Percentiles rank a stretch among this genome's conserved stretches.
phyloP scores from a whole-genome alignment of 2,329 filamentous ascomycete species.

The Drechslerella coelobrocha region DNA sequence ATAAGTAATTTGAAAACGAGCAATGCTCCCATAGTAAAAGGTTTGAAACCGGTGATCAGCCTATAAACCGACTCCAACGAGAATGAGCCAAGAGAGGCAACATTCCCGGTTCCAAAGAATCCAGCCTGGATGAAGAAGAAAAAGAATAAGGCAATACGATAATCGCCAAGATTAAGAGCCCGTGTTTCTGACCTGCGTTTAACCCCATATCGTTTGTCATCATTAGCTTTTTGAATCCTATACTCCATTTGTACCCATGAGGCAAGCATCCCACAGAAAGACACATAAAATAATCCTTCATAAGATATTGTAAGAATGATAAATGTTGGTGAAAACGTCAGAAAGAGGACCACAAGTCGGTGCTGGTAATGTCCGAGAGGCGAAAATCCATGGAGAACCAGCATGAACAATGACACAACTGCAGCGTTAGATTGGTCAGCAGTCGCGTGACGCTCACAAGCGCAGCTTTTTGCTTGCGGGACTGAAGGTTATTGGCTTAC shows the following conservation, averaged over 20 bases:
- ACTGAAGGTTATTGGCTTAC: slow-evolving; percentile 61
- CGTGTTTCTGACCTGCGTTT: slow-evolving; percentile 46
- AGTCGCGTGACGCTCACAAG: neutral
- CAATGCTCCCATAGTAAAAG: slow-evolving; percentile 86
- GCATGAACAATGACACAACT: slow-evolving; percentile 78
- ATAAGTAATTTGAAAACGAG: slow-evolving; percentile 89
- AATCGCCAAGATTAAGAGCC: slow-evolving; percentile 77
- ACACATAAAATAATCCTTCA: slow-evolving; percentile 93
- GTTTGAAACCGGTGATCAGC: slow-evolving; percentile 89
- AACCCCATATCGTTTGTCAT: neutral
- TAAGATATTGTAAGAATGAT: slow-evolving; percentile 97
- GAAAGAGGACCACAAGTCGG: slow-evolving; percentile 83
- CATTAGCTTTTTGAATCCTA: slow-evolving; percentile 65
- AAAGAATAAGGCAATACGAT: slow-evolving; percentile 90
- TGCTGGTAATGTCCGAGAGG: slow-evolving; percentile 90
- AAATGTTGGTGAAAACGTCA: slow-evolving; percentile 91
- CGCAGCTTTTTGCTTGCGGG: neutral
- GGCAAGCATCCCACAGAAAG: slow-evolving; percentile 80
- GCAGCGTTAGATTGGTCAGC: slow-evolving; percentile 47
- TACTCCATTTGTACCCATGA: slow-evolving; percentile 94
- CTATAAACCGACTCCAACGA: slow-evolving; percentile 87
- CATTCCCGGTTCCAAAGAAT: slow-evolving; percentile 96
- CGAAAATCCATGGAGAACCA: slow-evolving; percentile 78
- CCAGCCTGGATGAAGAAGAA: slow-evolving; percentile 91
- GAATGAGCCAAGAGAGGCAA: slow-evolving; percentile 92